A percentile compares a stretch with the other conserved stretches of the same genome.
Evolutionary conservation across 306 rosid genomes (phyloP).

Genomic region (Cucurbita ficifolia): DNA sequence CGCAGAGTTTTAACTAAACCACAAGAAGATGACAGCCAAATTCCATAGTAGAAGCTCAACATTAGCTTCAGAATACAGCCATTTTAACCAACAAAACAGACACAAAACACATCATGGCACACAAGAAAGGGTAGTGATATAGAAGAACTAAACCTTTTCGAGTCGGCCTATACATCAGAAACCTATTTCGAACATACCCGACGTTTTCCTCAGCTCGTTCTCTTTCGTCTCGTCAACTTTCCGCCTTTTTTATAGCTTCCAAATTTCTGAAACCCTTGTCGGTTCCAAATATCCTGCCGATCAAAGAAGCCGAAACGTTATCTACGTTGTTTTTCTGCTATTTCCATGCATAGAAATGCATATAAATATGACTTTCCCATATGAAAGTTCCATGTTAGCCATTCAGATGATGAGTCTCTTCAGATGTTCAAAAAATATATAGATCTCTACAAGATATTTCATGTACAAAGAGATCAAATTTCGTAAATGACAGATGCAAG

Average conservation of each 20-base stretch:
- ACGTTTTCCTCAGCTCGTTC: not conserved
- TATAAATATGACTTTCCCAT: not conserved
- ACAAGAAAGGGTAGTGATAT: not conserved
- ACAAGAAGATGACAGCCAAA: not conserved
- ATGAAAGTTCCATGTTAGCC: not conserved
- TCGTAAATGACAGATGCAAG: too few species aligned
- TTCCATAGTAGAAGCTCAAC: not conserved
- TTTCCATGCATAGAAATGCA: not conserved
- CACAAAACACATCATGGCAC: not conserved
- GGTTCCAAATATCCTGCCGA: constrained; percentile 69
- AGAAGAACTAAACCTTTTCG: constrained; percentile 13
- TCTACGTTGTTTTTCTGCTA: not conserved
- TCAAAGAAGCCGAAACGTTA: not conserved
- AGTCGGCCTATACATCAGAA: constrained; percentile 18
- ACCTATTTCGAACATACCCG: constrained; percentile 11
- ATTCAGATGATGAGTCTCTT: too few species aligned
- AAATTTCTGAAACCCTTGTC: constrained; percentile 75
- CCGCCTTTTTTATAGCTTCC: constrained; percentile 46
- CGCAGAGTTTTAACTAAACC: not conserved
- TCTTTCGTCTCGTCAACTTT: constrained; percentile 24
- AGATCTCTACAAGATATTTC: too few species aligned
- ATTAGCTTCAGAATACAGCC: not conserved
- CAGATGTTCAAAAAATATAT: too few species aligned
- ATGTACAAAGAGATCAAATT: too few species aligned
- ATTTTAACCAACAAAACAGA: not conserved